These are phyloP conservation scores for Solanum sejunctum DNA, from an alignment of 257 asterid species.

Conservation along the genomic window DNA sequence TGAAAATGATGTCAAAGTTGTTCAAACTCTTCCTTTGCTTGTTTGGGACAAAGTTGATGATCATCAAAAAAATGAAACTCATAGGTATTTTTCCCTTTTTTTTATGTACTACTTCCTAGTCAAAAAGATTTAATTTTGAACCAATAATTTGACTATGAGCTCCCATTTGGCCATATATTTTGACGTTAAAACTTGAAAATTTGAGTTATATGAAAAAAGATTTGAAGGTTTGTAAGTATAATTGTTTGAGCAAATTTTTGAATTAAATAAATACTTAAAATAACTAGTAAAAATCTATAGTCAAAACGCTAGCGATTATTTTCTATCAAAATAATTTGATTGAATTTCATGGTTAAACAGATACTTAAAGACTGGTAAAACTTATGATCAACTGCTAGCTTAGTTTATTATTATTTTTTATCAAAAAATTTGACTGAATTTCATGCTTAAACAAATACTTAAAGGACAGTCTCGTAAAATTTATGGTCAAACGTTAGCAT, in stretches of 20 bases:
- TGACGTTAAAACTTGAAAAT: neutral
- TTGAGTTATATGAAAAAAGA: neutral
- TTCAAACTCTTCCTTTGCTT: constrained; percentile 32
- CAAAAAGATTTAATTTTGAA: neutral
- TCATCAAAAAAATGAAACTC: neutral
- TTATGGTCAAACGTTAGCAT: accelerated
- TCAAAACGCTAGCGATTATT: no score
- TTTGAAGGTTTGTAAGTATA: neutral
- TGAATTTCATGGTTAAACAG: no score
- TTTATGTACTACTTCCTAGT: neutral
- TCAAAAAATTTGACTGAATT: neutral
- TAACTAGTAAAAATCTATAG: no score
- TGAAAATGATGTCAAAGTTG: constrained; percentile 4
- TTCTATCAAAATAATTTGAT: no score
- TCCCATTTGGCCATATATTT: neutral
- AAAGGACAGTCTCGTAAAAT: neutral
- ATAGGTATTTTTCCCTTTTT: neutral
- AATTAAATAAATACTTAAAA: no score
- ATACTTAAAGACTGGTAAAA: no score
- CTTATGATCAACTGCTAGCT: no score
- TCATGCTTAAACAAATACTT: neutral
- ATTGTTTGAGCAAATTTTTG: neutral
- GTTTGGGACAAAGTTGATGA: constrained; percentile 6
- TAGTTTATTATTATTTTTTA: no score
- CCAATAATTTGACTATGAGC: neutral